phyloP scores from a whole-genome alignment of 805 yeast genomes.

The Maudiozyma turicensis region DNA sequence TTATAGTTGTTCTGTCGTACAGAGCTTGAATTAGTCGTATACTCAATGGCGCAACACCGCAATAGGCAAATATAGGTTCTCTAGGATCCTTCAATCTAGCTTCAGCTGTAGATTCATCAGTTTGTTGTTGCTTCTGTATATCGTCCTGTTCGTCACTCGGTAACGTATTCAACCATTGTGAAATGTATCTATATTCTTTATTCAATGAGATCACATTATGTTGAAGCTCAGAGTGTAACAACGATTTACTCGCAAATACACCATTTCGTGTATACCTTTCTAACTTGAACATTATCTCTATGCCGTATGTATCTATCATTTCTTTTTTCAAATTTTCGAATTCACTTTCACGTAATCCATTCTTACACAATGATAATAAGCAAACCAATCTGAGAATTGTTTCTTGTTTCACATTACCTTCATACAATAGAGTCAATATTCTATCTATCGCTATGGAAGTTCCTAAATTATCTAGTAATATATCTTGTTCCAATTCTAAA shows the following conservation, averaged over 20 bases:
- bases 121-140: conserved; percentile 7
- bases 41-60: conserved; percentile 74
- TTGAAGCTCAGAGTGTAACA: background rate
- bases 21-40: conserved; percentile 61
- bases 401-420: conserved; percentile 30
- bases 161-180: conserved; percentile 20
- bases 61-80: conserved; percentile 48
- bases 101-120: conserved; percentile 2
- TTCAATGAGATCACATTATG: conserved; percentile 4
- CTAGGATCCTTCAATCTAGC: conserved; percentile 5
- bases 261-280: conserved; percentile 17
- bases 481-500: conserved; percentile 59
- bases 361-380: conserved; percentile 50
- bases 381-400: conserved; percentile 46
- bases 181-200: conserved; percentile 18
- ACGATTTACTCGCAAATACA: conserved; percentile 13
- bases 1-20: conserved; percentile 46
- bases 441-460: conserved; percentile 27
- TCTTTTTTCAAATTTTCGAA: conserved; percentile 44
- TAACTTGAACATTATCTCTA: conserved; percentile 25
- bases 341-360: conserved; percentile 62
- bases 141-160: conserved; percentile 13
- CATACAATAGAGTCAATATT: conserved; percentile 43
- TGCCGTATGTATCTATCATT: conserved; percentile 57
- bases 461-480: conserved; percentile 45